Conservation (phyloP, 495 filamentous ascomycete genomes). For the Neurospora discreta region DNA sequence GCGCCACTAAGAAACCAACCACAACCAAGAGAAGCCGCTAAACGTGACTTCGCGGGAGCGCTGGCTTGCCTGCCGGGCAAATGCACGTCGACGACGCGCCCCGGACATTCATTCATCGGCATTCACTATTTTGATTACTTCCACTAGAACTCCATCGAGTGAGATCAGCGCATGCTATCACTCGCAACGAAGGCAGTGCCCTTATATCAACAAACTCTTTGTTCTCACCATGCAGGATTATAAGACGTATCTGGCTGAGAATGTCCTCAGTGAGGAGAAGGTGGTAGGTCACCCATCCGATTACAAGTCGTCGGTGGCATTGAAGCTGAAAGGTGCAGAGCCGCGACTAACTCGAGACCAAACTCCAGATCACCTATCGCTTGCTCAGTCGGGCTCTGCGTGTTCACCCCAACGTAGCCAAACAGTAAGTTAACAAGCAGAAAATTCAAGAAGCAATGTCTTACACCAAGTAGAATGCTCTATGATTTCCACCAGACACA, state of each 20-base stretch:
- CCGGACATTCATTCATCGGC: background rate
- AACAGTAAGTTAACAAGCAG: conserved; percentile 14
- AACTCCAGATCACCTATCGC: conserved; percentile 68
- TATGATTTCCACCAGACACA: conserved; percentile 77
- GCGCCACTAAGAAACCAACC: conserved; percentile 5
- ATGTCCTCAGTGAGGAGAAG: conserved; percentile 65
- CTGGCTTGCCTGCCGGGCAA: background rate
- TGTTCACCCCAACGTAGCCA: conserved; percentile 58
- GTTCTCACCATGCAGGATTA: conserved; percentile 39
- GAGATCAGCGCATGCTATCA: too few relatives aligned
- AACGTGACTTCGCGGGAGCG: conserved; percentile 20
- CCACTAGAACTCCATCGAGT: background rate
- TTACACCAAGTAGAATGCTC: conserved; percentile 53
- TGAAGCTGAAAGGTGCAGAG: background rate
- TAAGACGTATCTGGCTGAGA: conserved; percentile 59
- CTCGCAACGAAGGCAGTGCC: too few relatives aligned
- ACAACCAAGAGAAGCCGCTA: too few relatives aligned
- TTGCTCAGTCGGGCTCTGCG: conserved; percentile 66
- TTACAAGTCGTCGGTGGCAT: background rate
- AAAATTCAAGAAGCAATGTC: background rate
- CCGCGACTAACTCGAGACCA: background rate
- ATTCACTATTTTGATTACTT: background rate
- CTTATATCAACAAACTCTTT: too few relatives aligned
- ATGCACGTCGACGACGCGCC: conserved; percentile 2
- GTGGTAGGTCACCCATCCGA: conserved; percentile 42